phyloP scores from a whole-genome alignment of 2,329 filamentous ascomycete species.

The Colletotrichum liaoningense region DNA sequence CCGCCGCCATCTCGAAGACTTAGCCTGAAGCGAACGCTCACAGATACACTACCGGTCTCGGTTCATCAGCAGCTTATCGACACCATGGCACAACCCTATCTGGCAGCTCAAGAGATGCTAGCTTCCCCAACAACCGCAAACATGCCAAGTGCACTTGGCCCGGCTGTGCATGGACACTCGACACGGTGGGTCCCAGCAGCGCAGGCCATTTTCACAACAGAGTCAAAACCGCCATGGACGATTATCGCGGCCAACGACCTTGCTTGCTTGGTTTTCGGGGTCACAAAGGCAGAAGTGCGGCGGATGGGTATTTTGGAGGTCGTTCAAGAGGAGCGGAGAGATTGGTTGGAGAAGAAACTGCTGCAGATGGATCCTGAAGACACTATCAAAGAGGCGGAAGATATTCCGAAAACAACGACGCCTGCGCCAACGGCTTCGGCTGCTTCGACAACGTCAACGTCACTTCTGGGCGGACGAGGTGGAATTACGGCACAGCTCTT shows the following conservation, averaged over 20 bases:
- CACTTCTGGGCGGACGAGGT: conserved; percentile 74
- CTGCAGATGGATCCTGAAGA: conserved; percentile 67
- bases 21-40: conserved; percentile 86
- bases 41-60: conserved; percentile 80
- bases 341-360: conserved; percentile 91
- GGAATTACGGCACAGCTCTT: conserved; percentile 90
- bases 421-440: conserved; percentile 51
- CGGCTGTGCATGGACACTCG: conserved; percentile 85
- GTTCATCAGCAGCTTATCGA: conserved; percentile 88
- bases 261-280: conserved; percentile 97
- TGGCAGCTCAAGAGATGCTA: conserved; percentile 60
- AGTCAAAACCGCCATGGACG: conserved; percentile 90
- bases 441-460: conserved; percentile 57
- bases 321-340: conserved; percentile 87
- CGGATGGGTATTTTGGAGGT: conserved; percentile 97
- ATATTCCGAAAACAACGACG: conserved; percentile 51
- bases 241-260: conserved; percentile 97
- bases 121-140: conserved; percentile 57
- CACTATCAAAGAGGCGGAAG: conserved; percentile 43
- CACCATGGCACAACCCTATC: conserved; percentile 84
- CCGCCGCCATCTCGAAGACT: conserved; percentile 70
- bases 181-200: conserved; percentile 91
- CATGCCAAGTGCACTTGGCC: conserved; percentile 61
- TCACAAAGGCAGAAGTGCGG: conserved; percentile 93
- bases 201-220: conserved; percentile 98